Conservation (phyloP, 768 basidiomycete species). For the Hygrophorus pudorinus region DNA sequence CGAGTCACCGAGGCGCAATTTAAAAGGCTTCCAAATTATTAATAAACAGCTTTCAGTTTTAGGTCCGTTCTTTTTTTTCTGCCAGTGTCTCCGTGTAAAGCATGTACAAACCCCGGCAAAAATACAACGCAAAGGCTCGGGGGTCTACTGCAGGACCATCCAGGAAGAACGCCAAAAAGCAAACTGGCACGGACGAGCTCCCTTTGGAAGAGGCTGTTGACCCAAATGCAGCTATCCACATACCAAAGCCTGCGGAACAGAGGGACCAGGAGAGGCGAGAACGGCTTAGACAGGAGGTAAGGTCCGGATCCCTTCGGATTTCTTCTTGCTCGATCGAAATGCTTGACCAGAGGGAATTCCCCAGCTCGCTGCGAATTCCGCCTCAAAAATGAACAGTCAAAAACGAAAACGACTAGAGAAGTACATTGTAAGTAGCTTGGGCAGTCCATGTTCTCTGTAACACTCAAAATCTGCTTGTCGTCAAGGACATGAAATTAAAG, state of each 20-base stretch:
- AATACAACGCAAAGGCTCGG: slow-evolving; percentile 61
- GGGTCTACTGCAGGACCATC: slow-evolving; percentile 43
- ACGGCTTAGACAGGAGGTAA: slow-evolving; percentile 52
- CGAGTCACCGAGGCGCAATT: no score
- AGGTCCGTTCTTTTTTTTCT: no score
- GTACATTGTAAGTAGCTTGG: slow-evolving; percentile 60
- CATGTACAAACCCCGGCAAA: slow-evolving; percentile 16
- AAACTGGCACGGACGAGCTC: slow-evolving; percentile 14
- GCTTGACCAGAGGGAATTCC: slow-evolving; percentile 4
- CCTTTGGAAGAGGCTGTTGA: slow-evolving; percentile 21
- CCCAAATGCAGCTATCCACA: slow-evolving; percentile 49
- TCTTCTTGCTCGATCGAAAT: background rate
- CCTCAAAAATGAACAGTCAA: slow-evolving; percentile 70
- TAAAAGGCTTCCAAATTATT: no score
- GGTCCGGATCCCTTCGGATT: slow-evolving; percentile 1
- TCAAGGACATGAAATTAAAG: slow-evolving; percentile 83
- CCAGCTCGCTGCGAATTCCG: slow-evolving; percentile 41
- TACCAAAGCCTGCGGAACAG: slow-evolving; percentile 48
- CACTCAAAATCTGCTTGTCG: slow-evolving; percentile 2
- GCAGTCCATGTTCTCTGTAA: background rate
- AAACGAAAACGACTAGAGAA: slow-evolving; percentile 87
- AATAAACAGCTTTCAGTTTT: no score
- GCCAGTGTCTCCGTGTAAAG: no score
- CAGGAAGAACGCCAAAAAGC: slow-evolving; percentile 49
- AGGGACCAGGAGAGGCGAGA: slow-evolving; percentile 52